phyloP scores from a whole-genome alignment of 805 yeast species.

The Brettanomyces custersianus region DNA sequence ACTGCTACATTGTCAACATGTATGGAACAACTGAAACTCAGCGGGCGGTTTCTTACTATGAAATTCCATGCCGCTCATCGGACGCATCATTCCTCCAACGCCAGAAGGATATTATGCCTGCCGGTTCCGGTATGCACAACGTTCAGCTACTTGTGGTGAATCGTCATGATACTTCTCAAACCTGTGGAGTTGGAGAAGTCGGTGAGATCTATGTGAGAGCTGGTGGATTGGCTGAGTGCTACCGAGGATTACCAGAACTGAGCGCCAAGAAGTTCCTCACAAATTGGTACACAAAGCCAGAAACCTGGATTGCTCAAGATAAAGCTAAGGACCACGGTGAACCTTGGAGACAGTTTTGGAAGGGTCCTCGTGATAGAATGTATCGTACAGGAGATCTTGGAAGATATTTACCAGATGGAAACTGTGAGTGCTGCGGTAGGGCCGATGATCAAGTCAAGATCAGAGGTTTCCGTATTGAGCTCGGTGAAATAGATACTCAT shows the following conservation, averaged over 20 bases:
- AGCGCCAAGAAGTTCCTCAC: constrained; percentile 80
- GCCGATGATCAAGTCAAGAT: constrained; percentile 99
- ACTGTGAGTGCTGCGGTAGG: constrained; percentile 96
- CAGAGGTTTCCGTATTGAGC: constrained; percentile 96
- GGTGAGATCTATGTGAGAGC: constrained; percentile 99
- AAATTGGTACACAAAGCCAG: constrained; percentile 79
- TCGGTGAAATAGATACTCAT: constrained; percentile 97
- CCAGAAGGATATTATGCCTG: constrained; percentile 95
- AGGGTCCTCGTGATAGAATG: constrained; percentile 91
- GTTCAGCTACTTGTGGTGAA: constrained; percentile 93
- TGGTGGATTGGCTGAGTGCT: constrained; percentile 95
- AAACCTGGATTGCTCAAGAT: constrained; percentile 54
- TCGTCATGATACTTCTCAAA: constrained; percentile 76
- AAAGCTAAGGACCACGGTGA: constrained; percentile 34
- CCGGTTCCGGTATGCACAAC: constrained; percentile 95
- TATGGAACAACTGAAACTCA: constrained; percentile 99
- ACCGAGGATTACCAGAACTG: constrained; percentile 82
- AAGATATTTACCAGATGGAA: constrained; percentile 92
- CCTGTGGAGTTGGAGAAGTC: constrained; percentile 98
- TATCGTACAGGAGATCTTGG: constrained; percentile 98
- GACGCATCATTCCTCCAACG: constrained; percentile 70
- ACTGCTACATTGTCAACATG: constrained; percentile 90
- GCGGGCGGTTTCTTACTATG: constrained; percentile 92
- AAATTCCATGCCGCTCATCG: constrained; percentile 62
- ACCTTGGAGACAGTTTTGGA: constrained; percentile 74